These are phyloP conservation scores for Blastocrithidia nonstop DNA, from an alignment of 208 protist genomes.

Conservation along the genomic window DNA sequence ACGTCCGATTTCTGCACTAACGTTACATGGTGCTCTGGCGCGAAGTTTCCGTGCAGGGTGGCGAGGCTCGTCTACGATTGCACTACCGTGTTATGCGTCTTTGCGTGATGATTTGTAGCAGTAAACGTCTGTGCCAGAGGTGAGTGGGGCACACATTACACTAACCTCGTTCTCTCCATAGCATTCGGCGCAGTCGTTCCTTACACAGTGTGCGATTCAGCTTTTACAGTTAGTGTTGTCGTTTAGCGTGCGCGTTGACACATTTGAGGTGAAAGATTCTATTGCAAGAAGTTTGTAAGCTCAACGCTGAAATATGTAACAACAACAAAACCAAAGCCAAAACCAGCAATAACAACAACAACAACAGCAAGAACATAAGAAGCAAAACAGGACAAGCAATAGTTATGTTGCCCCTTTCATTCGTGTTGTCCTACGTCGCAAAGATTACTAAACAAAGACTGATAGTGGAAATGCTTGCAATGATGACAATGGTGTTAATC, in stretches of 20 bases:
- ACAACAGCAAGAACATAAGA: background rate
- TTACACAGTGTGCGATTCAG: constrained; percentile 36
- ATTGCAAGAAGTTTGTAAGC: constrained; percentile 19
- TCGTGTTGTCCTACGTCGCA: too few species aligned
- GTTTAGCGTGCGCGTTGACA: constrained; percentile 6
- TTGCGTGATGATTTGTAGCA: constrained; percentile 52
- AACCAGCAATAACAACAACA: background rate
- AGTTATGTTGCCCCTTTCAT: too few species aligned
- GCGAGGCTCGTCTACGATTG: constrained; percentile 17
- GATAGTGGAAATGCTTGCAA: too few species aligned
- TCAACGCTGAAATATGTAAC: constrained; percentile 6
- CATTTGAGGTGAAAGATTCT: constrained; percentile 14
- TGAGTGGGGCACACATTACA: constrained; percentile 22
- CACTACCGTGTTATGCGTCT: constrained; percentile 35
- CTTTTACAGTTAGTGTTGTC: constrained; percentile 24
- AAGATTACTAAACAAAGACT: too few species aligned
- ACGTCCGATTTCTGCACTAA: too few species aligned
- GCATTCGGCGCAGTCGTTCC: constrained; percentile 20
- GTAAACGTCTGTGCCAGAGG: constrained; percentile 21
- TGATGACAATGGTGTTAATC: too few species aligned
- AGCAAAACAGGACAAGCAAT: too few species aligned
- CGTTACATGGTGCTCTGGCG: too few species aligned
- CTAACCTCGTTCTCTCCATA: constrained; percentile 33
- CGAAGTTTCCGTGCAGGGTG: constrained; percentile 57
- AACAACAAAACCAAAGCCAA: background rate